Evolutionary conservation across 73 alveolate genomes (phyloP).

Genomic region (Paramecium pentaurelia): DNA sequence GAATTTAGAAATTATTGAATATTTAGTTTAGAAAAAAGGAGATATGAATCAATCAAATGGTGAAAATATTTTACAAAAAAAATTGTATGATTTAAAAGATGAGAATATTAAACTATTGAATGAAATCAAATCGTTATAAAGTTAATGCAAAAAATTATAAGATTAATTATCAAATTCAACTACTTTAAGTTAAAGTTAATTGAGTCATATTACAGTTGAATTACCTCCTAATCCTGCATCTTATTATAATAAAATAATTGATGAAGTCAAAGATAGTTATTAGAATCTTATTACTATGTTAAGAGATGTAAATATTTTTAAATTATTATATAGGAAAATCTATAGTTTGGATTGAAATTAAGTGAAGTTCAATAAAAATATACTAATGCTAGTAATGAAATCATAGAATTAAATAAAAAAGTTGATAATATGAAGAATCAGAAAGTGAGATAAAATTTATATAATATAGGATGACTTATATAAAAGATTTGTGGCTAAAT

Average conservation of each 20-base stretch:
- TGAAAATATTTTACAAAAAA: not conserved
- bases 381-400: not conserved
- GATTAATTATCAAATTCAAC: not conserved
- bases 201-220: not conserved
- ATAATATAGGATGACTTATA: not conserved
- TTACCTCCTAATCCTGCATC: not conserved
- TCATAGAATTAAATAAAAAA: not conserved
- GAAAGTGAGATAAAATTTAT: not conserved
- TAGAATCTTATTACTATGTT: not conserved
- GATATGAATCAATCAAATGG: not conserved
- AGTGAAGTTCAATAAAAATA: not conserved
- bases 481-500: not conserved
- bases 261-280: conserved; percentile 23
- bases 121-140: not conserved
- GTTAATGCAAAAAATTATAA: not conserved
- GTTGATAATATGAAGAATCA: not conserved
- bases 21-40: not conserved
- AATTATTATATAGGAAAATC: not conserved
- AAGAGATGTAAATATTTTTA: not conserved
- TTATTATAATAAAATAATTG: not conserved
- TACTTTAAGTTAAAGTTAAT: not conserved
- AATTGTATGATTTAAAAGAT: not conserved
- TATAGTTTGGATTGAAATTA: not conserved
- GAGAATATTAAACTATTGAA: not conserved
- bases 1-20: not conserved